Evolutionary conservation across 2,329 filamentous ascomycete species (phyloP), one percentile per base, ranked within the genome.

Genomic region (Aspergillus brunneoviolaceus): DNA sequence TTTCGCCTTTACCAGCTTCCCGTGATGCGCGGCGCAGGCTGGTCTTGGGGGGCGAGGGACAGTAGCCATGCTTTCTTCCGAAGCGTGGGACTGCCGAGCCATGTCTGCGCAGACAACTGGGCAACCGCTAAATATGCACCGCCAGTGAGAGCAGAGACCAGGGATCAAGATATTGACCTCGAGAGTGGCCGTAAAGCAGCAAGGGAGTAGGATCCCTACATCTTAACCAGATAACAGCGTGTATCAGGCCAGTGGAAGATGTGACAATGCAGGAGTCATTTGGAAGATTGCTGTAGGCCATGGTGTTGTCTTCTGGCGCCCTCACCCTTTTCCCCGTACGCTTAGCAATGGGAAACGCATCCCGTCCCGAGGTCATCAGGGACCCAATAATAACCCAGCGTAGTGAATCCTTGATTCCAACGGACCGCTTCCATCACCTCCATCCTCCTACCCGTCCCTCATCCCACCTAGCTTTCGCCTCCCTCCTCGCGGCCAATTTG

Each of bases 401-500:
- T 19, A 45, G 16, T 45, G 7, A 16, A 45, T n/a, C 39, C 39
- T 45, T 6, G 14, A 45, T 19, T 19, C 6, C 16, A 45, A 5
- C 16, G 12, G 16, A 7, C 16, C 3, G 16, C 14, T 19, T 6
- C 39, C 9, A 39, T 86, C 80, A 94, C 70, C 94, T 85, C 95
- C 95, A 98, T 0, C 95, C 95, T 11, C 94, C 94, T 35, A 98
- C 94, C 66, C 94, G 84, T 25, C 94, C 92, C 77, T 98, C 94
- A 74, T 98, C 95, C 95, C 95, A 98, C 68, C 95, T 84, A 70
- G 92, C 90, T 76, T 93, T 96, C 66, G 91, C 85, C 80, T 98
- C 95, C 71, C 89, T 87, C 60, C 95, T 84, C 57, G 93, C 80
- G 71, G 95, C 96, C 63, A 89, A 88, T 59, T 89, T 79, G 67